Conservation (phyloP, 306 rosid species). For the Trichosanthes truncata region DNA sequence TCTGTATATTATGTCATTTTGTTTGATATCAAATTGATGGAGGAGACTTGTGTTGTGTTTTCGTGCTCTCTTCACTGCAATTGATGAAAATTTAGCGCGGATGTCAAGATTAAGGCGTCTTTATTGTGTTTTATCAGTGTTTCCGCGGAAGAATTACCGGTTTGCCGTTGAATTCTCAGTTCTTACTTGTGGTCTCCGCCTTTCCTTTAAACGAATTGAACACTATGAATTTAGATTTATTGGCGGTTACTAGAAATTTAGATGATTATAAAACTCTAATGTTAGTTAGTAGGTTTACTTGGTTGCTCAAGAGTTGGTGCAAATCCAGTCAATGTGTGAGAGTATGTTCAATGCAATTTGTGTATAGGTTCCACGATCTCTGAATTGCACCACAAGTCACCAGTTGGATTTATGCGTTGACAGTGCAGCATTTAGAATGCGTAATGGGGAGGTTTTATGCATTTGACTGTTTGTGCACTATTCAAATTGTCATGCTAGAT, state of each 20-base stretch:
- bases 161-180: background rate
- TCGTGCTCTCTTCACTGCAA: background rate
- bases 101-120: background rate
- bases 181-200: background rate
- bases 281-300: background rate
- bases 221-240: background rate
- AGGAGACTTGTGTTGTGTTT: background rate
- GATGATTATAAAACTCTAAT: background rate
- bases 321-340: background rate
- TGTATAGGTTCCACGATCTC: background rate
- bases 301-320: background rate
- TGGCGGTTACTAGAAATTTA: background rate
- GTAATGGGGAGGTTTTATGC: conserved; percentile 2
- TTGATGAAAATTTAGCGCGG: background rate
- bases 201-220: background rate
- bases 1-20: background rate
- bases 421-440: background rate
- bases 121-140: background rate
- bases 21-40: background rate
- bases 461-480: background rate
- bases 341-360: background rate
- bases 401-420: background rate
- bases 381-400: background rate
- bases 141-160: background rate
- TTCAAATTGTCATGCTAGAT: background rate